Conservation (phyloP, 2,329 filamentous ascomycete species). For the Onygenales sp. region DNA sequence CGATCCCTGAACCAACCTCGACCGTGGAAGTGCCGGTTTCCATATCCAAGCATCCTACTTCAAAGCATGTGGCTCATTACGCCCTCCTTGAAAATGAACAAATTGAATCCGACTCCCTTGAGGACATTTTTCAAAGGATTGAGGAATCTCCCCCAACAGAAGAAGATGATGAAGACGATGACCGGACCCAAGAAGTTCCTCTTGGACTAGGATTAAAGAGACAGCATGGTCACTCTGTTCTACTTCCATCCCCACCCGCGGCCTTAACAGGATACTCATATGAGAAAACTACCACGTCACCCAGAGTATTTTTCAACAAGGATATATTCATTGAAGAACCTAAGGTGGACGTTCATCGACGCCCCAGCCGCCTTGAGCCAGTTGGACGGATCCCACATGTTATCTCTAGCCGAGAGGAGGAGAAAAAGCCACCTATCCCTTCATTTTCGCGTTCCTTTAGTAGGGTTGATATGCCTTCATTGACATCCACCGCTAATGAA, state of each 20-base stretch:
- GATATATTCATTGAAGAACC: constrained; percentile 13
- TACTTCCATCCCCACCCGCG: constrained; percentile 34
- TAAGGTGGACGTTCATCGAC: constrained; percentile 19
- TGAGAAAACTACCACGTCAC: constrained; percentile 18
- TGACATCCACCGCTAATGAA: constrained; percentile 20
- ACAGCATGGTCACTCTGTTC: constrained; percentile 26
- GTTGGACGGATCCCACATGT: constrained; percentile 82
- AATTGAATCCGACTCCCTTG: constrained; percentile 27
- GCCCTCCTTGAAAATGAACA: constrained; percentile 44
- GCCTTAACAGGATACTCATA: constrained; percentile 23
- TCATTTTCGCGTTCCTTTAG: constrained; percentile 83
- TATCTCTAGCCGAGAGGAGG: constrained; percentile 53
- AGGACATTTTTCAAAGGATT: constrained; percentile 28
- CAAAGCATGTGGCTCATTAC: constrained; percentile 47
- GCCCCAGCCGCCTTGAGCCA: constrained; percentile 61
- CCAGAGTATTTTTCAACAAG: constrained; percentile 28
- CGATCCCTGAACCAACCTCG: constrained; percentile 11
- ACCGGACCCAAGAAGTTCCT: constrained; percentile 11
- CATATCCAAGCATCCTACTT: constrained; percentile 26
- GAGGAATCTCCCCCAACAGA: constrained; percentile 32
- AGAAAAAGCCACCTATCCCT: constrained; percentile 58
- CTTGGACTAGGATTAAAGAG: constrained; percentile 23
- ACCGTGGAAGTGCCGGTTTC: constrained; percentile 28
- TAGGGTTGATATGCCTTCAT: constrained; percentile 33
- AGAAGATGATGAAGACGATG: constrained; percentile 16